Evolutionary conservation across 2,329 filamentous ascomycete genomes (phyloP).

Genomic region (Fusarium coffeatum): DNA sequence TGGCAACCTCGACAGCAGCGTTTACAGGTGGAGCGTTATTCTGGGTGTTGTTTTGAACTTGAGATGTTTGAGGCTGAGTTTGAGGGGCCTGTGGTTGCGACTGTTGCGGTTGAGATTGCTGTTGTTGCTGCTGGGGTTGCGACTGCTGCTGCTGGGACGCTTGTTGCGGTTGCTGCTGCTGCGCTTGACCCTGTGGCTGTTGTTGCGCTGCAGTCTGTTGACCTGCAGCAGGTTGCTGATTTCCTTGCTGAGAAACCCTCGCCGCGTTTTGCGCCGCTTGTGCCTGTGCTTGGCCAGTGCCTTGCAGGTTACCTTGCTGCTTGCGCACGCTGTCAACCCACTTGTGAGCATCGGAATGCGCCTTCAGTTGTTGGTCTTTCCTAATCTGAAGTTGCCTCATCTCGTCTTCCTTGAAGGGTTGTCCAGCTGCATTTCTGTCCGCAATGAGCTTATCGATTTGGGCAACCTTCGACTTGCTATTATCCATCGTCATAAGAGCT

Average conservation of each 20-base stretch:
- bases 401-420: conserved; percentile 60
- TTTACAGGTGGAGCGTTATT: conserved; percentile 54
- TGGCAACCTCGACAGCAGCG: conserved; percentile 59
- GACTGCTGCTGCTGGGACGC: conserved; percentile 16
- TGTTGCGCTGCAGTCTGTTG: conserved; percentile 33
- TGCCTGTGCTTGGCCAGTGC: conserved; percentile 41
- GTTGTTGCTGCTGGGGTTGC: conserved; percentile 37
- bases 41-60: conserved; percentile 46
- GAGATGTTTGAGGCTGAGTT: conserved; percentile 32
- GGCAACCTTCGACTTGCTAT: conserved; percentile 54
- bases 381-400: conserved; percentile 57
- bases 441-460: conserved; percentile 58
- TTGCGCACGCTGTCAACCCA: conserved; percentile 62
- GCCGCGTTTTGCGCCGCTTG: conserved; percentile 24
- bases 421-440: conserved; percentile 57
- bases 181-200: conserved; percentile 35
- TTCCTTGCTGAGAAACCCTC: conserved; percentile 42
- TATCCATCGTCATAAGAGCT: conserved; percentile 64
- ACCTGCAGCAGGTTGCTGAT: conserved; percentile 37
- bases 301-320: conserved; percentile 55
- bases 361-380: conserved; percentile 58
- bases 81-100: conserved; percentile 35
- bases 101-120: conserved; percentile 23
- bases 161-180: conserved; percentile 16
- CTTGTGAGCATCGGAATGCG: conserved; percentile 59